Base-by-base conservation (phyloP, 305 asterid species). In the Ilex paraguariensis region DNA sequence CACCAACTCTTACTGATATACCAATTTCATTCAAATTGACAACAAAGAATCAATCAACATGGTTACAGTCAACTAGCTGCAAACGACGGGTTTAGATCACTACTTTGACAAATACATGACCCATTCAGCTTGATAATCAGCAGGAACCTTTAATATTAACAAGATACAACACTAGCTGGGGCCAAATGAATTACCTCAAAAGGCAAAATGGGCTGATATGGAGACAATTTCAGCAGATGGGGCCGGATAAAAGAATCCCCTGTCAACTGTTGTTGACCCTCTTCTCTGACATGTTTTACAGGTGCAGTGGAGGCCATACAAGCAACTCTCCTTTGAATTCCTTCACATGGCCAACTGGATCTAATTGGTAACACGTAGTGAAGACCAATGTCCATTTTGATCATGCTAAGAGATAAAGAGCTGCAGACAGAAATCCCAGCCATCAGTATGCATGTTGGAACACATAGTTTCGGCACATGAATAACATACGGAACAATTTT, bases 181-280 rank as follows among this genome's bases (percentile, higher is more conserved):
- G 9, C 42, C 42, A 36, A 5, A 36, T 36, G 13, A 62, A 61
- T 56, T 60, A 87, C 98, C 92, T 85, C 97, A 63, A 89, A 87
- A 59, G 95, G 95, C 60, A 87, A 81, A 78, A 87, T 89, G 66
- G 96, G 86, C 66, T 92, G 96, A 65, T 87, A 89, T 5, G 96
- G 87, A 15, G 89, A 79, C 75, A 89, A 72, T 65, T 81, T 84
- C 52, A 66, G 88, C 56, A 92, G 97, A 73, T 89, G 98, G 36
- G 85, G 75, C 17, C 97, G 82, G 64, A 89, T 89, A 69, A 92
- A 92, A 28, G 93, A 77, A 66, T 65, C 95, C 46, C 98, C 97
- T 0, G 80, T 67, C 68, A 74, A 49, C 56, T 78, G 75, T 52
- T 63, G 55, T 59, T 77, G 84, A 65, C 52, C 55, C 13, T 64